A percentile compares a stretch with the other conserved stretches of the same genome.
Evolutionary conservation across 1,284 basidiomycete species (phyloP).

Genomic region (Boletellus sp.): DNA sequence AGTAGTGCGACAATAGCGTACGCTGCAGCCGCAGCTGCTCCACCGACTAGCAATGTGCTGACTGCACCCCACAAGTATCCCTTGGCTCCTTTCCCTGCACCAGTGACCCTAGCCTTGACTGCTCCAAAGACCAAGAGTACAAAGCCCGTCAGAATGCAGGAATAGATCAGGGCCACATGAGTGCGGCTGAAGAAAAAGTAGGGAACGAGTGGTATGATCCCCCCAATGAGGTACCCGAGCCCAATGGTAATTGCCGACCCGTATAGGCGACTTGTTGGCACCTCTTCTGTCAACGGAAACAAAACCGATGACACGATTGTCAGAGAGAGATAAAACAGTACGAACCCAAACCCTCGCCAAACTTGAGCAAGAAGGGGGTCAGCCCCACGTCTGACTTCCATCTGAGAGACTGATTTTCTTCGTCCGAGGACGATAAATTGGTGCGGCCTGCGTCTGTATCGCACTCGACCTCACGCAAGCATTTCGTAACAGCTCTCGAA

Average conservation of each 20-base stretch:
- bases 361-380: conserved; percentile 89
- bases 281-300: conserved; percentile 60
- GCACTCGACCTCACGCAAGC: conserved; percentile 66
- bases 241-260: conserved; percentile 92
- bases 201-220: conserved; percentile 83
- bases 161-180: conserved; percentile 68
- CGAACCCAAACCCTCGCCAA: conserved; percentile 83
- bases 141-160: conserved; percentile 74
- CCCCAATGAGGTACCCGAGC: conserved; percentile 81
- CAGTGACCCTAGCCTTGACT: conserved; percentile 87
- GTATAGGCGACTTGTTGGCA: conserved; percentile 66
- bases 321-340: conserved; percentile 11
- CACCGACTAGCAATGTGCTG: conserved; percentile 88
- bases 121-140: conserved; percentile 89
- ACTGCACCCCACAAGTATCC: conserved; percentile 83
- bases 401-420: conserved; percentile 49
- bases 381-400: conserved; percentile 77
- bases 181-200: conserved; percentile 82
- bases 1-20: conserved; percentile 81
- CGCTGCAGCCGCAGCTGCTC: conserved; percentile 84
- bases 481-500: conserved; percentile 76
- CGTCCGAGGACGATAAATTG: conserved; percentile 34
- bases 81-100: conserved; percentile 56
- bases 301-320: not conserved
- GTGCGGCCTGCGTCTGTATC: conserved; percentile 28